A percentile compares a stretch with the other conserved stretches of the same genome.
Conservation (phyloP, 371 early-diverging fungal genomes). For the Mortierella sp. region DNA sequence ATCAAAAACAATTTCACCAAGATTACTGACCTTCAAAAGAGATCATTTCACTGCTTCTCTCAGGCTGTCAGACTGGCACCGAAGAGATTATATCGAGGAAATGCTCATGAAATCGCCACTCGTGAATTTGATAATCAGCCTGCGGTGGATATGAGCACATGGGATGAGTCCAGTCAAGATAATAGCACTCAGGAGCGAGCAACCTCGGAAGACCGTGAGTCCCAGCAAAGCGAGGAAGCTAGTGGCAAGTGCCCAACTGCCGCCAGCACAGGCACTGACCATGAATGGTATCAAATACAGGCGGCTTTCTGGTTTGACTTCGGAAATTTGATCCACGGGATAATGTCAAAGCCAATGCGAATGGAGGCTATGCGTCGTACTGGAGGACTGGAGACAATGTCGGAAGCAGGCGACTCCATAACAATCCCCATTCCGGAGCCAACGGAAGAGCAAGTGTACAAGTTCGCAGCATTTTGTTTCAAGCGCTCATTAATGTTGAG, state of each 20-base stretch:
- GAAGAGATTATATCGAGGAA: constrained; percentile 11
- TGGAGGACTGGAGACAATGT: constrained; percentile 20
- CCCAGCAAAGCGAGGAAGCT: neutral
- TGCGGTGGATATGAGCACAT: neutral
- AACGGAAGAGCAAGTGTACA: constrained; percentile 57
- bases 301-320: constrained; percentile 68
- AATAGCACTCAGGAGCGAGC: constrained; percentile 5
- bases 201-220: constrained; percentile 12
- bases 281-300: constrained; percentile 49
- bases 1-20: constrained; percentile 62
- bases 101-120: neutral
- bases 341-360: constrained; percentile 77
- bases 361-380: constrained; percentile 63
- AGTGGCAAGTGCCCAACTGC: neutral
- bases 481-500: constrained; percentile 55
- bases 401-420: constrained; percentile 15
- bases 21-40: constrained; percentile 73
- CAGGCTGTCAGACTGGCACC: constrained; percentile 45
- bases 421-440: constrained; percentile 37
- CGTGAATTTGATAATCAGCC: neutral
- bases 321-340: constrained; percentile 73
- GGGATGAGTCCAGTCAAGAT: constrained; percentile 9
- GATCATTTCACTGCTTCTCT: constrained; percentile 51
- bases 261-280: neutral
- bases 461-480: constrained; percentile 61